A percentile compares a stretch with the other conserved stretches of the same genome.
phyloP scores from a whole-genome alignment of 306 rosid genomes.

The Castanea crenata region DNA sequence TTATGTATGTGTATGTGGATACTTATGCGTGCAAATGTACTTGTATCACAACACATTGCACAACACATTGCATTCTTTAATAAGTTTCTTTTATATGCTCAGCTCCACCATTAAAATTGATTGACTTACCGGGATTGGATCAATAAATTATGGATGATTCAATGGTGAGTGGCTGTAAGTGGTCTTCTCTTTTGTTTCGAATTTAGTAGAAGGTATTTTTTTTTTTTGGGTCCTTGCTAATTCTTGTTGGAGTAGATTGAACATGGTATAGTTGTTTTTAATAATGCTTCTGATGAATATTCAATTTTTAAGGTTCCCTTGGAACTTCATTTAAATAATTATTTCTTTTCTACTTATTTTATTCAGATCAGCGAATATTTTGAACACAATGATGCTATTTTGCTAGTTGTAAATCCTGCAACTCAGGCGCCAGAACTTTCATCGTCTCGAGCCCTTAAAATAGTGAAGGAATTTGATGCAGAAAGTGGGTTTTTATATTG shows the following conservation, averaged over 20 bases:
- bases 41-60: not conserved
- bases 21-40: no score
- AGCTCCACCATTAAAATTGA: conserved; percentile 90
- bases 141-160: conserved; percentile 89
- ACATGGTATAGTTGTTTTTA: no score
- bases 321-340: not conserved
- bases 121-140: conserved; percentile 97
- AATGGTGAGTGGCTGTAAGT: conserved; percentile 45
- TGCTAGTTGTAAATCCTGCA: conserved; percentile 83
- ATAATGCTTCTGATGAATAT: no score
- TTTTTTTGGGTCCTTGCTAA: no score
- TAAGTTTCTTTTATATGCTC: conserved; percentile 24
- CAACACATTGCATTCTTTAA: not conserved
- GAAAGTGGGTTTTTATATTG: conserved; percentile 52
- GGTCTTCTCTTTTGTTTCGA: no score
- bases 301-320: no score
- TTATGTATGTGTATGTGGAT: not conserved
- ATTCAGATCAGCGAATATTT: conserved; percentile 84
- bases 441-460: conserved; percentile 80
- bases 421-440: conserved; percentile 88
- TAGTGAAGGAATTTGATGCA: conserved; percentile 78
- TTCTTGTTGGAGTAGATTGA: no score
- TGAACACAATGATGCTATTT: conserved; percentile 90
- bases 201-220: no score
- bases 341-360: conserved; percentile 25